Base-by-base conservation (phyloP, 2,329 filamentous ascomycete species). In the Pseudogymnoascus sp. region DNA sequence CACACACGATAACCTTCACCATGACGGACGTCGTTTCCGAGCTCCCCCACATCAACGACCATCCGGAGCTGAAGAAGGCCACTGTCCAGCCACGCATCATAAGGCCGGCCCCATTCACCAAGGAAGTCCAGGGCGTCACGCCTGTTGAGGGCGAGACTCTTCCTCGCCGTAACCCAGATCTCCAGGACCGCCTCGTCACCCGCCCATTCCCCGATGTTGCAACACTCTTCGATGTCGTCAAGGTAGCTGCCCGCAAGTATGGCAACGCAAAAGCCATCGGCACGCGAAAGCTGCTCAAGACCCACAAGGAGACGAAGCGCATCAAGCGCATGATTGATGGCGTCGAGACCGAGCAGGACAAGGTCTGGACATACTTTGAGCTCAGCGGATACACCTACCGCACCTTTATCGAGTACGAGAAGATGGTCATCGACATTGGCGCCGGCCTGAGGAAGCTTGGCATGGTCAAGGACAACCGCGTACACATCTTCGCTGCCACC, bases 361-460 rank as follows among this genome's bases (percentile, higher is more conserved):
- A 96, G 85, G 83, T 90, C 72, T 96, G 91, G 91, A 88, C 87
- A 64, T 96, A 89, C 77, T 95, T 91, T 74, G 91, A 96, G 79
- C 85, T 93, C 70, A 88, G 88, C 73, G 81, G 80, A 61, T 96
- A 93, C 79, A 83, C 86, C 66, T 96, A 89, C 79, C 81, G 88
- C 73, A 88, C 82, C 72, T 96, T 90, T 77, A 81, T 84, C 70
- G 88, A 95, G 75, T 95, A 92, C 73, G 86, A 93, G 79, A 81
- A 85, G 73, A 78, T 88, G 70, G 83, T 82, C 23, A 78, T 89
- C 42, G 80, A 89, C 69, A 73, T 91, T 35, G 91, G 90, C 61
- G 79, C 84, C 28, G 91, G 87, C 62, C 79, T 92, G 74, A 84
- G 87, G 72, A 86, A 89, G 74, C 80, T 95, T 35, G 91, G 90